phyloP scores from a whole-genome alignment of 2,329 filamentous ascomycete genomes.

The Clonostachys byssicola region DNA sequence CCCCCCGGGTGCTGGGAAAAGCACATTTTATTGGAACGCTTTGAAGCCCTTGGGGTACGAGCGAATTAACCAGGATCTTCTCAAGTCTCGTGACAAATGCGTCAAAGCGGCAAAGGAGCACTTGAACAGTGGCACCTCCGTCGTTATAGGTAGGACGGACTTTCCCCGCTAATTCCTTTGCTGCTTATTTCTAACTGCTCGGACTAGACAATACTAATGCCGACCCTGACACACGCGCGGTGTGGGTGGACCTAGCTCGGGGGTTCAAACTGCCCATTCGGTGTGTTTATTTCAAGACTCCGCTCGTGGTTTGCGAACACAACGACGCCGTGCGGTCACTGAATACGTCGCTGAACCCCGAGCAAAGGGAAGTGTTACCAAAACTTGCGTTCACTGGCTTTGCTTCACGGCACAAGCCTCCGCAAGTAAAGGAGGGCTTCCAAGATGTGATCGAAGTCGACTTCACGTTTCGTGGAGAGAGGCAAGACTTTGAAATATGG shows the following conservation, averaged over 20 bases:
- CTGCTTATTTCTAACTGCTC: constrained; percentile 2
- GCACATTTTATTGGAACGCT: constrained; percentile 79
- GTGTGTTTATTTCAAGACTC: constrained; percentile 79
- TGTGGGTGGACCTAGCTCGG: constrained; percentile 74
- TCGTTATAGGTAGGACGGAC: constrained; percentile 67
- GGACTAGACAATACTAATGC: constrained; percentile 89
- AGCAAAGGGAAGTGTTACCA: constrained; percentile 69
- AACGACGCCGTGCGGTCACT: constrained; percentile 82
- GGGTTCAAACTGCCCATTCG: constrained; percentile 71
- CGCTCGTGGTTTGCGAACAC: constrained; percentile 69
- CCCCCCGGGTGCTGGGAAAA: constrained; percentile 87
- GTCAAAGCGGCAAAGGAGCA: constrained; percentile 67
- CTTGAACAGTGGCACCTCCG: constrained; percentile 60
- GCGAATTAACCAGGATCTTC: constrained; percentile 83
- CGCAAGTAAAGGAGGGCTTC: constrained; percentile 74
- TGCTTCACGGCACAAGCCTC: constrained; percentile 66
- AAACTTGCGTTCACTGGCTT: constrained; percentile 78
- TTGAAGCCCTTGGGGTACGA: constrained; percentile 76
- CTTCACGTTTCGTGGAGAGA: constrained; percentile 70
- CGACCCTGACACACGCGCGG: constrained; percentile 68
- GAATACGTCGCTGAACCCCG: constrained; percentile 73
- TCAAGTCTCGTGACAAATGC: constrained; percentile 70
- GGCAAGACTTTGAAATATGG: constrained; percentile 70
- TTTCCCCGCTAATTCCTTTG: constrained; percentile 3
- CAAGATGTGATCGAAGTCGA: constrained; percentile 71